Conservation (phyloP, 495 filamentous ascomycete species). For the Aspergillus ostianus region DNA sequence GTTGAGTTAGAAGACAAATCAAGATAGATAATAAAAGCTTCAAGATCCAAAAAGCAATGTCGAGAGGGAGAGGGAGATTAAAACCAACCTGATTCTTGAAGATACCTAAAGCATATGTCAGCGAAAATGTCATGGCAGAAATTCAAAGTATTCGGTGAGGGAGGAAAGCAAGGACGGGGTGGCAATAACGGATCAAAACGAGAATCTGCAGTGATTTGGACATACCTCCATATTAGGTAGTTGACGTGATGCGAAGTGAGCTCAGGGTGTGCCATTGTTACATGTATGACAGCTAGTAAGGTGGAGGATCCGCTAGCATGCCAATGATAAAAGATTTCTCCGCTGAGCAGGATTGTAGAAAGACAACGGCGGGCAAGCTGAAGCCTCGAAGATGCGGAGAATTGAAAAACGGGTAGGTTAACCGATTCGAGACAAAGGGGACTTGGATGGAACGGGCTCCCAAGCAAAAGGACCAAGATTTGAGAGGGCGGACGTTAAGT, state of each 20-base stretch:
- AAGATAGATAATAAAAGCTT: background rate
- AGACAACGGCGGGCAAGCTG: background rate
- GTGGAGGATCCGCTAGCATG: slow-evolving; percentile 36
- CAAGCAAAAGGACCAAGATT: background rate
- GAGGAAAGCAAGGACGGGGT: slow-evolving; percentile 10
- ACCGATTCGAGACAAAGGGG: slow-evolving; percentile 1
- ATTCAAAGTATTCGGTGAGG: slow-evolving; percentile 15
- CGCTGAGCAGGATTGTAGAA: slow-evolving; percentile 1
- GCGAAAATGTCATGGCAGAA: slow-evolving; percentile 25
- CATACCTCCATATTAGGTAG: slow-evolving; percentile 98
- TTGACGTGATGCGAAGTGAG: slow-evolving; percentile 94
- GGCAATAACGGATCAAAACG: slow-evolving; percentile 17
- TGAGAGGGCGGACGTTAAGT: background rate
- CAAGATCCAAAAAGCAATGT: slow-evolving; percentile 1
- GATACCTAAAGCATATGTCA: slow-evolving; percentile 58
- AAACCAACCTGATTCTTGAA: slow-evolving; percentile 82
- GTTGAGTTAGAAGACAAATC: slow-evolving; percentile 21
- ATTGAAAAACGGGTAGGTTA: slow-evolving; percentile 1
- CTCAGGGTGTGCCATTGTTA: slow-evolving; percentile 50
- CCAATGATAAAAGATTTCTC: slow-evolving; percentile 29
- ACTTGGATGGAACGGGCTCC: background rate
- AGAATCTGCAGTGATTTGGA: slow-evolving; percentile 17
- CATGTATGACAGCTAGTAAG: slow-evolving; percentile 40
- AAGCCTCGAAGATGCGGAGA: slow-evolving; percentile 1
- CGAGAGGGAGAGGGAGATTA: slow-evolving; percentile 17